phyloP scores from a whole-genome alignment of 495 filamentous ascomycete genomes.

The Chlorociboria aeruginascens region DNA sequence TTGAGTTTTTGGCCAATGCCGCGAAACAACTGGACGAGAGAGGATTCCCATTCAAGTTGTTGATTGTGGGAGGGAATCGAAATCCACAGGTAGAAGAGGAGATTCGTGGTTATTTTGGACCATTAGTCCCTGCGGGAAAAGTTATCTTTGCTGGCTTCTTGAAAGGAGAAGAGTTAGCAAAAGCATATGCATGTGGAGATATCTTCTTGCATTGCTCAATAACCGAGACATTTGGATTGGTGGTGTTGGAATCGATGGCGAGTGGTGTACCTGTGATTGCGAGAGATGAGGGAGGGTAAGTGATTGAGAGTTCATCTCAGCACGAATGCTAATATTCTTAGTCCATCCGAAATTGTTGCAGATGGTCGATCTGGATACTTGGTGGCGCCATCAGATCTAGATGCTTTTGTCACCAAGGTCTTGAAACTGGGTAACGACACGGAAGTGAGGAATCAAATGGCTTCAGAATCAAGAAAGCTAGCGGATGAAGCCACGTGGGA shows the following conservation, averaged over 20 bases:
- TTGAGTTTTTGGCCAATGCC: constrained; percentile 44
- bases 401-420: constrained; percentile 36
- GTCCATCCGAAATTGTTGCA: constrained; percentile 45
- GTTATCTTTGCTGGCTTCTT: constrained; percentile 49
- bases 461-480: constrained; percentile 29
- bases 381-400: constrained; percentile 39
- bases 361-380: constrained; percentile 44
- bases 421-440: constrained; percentile 28
- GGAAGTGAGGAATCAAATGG: constrained; percentile 25
- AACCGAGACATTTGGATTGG: constrained; percentile 54
- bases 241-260: constrained; percentile 54
- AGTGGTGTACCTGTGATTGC: constrained; percentile 52
- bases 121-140: constrained; percentile 28
- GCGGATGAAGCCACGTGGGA: constrained; percentile 52
- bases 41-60: constrained; percentile 43
- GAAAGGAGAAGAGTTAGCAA: constrained; percentile 38
- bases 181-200: constrained; percentile 47
- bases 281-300: constrained; percentile 43
- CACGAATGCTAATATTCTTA: no score
- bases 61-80: constrained; percentile 50
- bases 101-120: constrained; percentile 37
- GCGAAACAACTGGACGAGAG: constrained; percentile 34
- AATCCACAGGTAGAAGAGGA: constrained; percentile 43
- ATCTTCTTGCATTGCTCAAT: constrained; percentile 54
- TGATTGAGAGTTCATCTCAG: no score